These are phyloP conservation scores for Ormosia semicastrata DNA, from an alignment of 306 rosid genomes.

Conservation along the genomic window DNA sequence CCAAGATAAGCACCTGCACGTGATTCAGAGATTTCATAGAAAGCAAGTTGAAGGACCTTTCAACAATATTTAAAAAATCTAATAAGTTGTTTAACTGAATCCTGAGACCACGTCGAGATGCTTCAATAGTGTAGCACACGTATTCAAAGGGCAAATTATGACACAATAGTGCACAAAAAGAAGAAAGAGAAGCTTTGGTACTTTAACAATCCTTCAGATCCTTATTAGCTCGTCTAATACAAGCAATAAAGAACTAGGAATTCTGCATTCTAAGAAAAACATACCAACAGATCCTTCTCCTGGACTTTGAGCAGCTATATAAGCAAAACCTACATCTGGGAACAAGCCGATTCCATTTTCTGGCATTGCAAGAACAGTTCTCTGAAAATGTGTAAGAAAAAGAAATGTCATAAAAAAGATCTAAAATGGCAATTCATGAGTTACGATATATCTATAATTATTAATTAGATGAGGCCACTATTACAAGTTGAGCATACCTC, in stretches of 20 bases:
- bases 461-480: slow-evolving; percentile 2
- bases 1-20: slow-evolving; percentile 90
- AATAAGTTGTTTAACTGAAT: not conserved
- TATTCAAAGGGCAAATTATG: not conserved
- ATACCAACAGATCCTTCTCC: slow-evolving; percentile 97
- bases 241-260: slow-evolving; percentile 15
- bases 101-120: not conserved
- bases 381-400: slow-evolving; percentile 46
- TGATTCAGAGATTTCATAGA: slow-evolving; percentile 11
- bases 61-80: not conserved
- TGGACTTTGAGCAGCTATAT: slow-evolving; percentile 91
- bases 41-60: slow-evolving; percentile 14
- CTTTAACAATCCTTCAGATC: slow-evolving; percentile 21
- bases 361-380: slow-evolving; percentile 97
- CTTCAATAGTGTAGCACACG: slow-evolving; percentile 4
- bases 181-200: not conserved
- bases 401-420: slow-evolving; percentile 18
- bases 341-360: slow-evolving; percentile 98
- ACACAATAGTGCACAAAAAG: slow-evolving; percentile 10
- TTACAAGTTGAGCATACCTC: slow-evolving; percentile 57
- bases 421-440: slow-evolving; percentile 12
- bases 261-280: slow-evolving; percentile 9
- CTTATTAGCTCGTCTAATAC: slow-evolving; percentile 14
- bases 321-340: slow-evolving; percentile 94
- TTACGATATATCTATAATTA: not conserved